phyloP scores from a whole-genome alignment of 495 filamentous ascomycete genomes.

The Friedmanniomyces simplex region DNA sequence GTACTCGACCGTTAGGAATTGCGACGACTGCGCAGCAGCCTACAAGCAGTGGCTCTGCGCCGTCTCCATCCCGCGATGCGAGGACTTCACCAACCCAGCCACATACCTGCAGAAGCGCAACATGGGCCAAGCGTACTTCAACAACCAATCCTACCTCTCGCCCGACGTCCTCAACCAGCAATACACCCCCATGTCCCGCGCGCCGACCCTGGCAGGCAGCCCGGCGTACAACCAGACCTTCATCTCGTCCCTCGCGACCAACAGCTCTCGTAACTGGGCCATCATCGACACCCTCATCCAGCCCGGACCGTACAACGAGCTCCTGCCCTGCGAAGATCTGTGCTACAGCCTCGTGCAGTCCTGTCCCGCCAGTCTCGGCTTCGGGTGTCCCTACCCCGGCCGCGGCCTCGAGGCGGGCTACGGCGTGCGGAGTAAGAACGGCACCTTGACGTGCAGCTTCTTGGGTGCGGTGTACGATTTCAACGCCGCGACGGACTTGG shows the following conservation, averaged over 20 bases:
- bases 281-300: constrained; percentile 56
- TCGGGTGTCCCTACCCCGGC: constrained; percentile 58
- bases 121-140: constrained; percentile 27
- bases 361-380: constrained; percentile 71
- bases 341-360: constrained; percentile 74
- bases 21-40: constrained; percentile 60
- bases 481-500: constrained; percentile 25
- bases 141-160: constrained; percentile 33
- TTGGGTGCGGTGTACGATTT: constrained; percentile 45
- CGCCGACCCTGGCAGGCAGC: constrained; percentile 18
- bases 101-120: constrained; percentile 57
- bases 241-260: constrained; percentile 12
- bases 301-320: constrained; percentile 89
- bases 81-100: constrained; percentile 55
- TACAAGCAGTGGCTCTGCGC: constrained; percentile 95
- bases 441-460: constrained; percentile 47
- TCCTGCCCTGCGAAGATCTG: constrained; percentile 73
- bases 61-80: constrained; percentile 83
- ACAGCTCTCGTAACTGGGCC: constrained; percentile 16
- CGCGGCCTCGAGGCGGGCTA: constrained; percentile 56
- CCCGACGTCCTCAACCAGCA: constrained; percentile 29
- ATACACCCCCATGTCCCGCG: constrained; percentile 20
- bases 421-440: constrained; percentile 35
- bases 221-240: constrained; percentile 14
- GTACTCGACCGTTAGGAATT: constrained; percentile 72